Conservation (phyloP, 2,329 filamentous ascomycete genomes). For the Microcyclosporella mali region DNA sequence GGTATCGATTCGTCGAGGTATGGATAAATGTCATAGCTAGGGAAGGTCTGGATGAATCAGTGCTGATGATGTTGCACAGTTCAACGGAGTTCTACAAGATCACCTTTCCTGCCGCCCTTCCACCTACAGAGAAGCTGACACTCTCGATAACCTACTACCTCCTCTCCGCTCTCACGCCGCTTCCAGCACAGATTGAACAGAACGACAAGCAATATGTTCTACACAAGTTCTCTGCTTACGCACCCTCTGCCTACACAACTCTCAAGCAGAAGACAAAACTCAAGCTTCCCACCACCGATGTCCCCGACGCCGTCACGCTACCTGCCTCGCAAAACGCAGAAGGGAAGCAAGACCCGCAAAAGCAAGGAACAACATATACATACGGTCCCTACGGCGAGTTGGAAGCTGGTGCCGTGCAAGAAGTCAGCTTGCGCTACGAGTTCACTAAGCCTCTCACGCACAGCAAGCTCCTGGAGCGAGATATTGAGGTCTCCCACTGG, state of each 20-base stretch:
- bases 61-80: conserved; percentile 21
- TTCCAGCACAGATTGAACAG: conserved; percentile 78
- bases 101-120: conserved; percentile 67
- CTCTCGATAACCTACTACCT: conserved; percentile 80
- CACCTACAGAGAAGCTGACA: conserved; percentile 71
- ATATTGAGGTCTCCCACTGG: conserved; percentile 96
- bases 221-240: conserved; percentile 81
- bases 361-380: conserved; percentile 76
- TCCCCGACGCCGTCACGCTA: conserved; percentile 71
- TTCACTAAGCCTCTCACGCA: conserved; percentile 89
- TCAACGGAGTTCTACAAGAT: conserved; percentile 71
- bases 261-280: conserved; percentile 95
- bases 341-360: conserved; percentile 64
- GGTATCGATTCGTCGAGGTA: conserved; percentile 53
- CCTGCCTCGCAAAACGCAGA: conserved; percentile 51
- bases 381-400: conserved; percentile 86
- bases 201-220: conserved; percentile 78
- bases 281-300: conserved; percentile 71
- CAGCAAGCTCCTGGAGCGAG: conserved; percentile 72
- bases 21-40: too few relatives aligned
- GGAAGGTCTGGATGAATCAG: background rate
- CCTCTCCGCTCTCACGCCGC: conserved; percentile 69
- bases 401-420: conserved; percentile 67
- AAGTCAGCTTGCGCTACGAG: conserved; percentile 80
- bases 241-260: conserved; percentile 75